Base-by-base conservation (phyloP, 345 rosid species). In the Eucalyptus paniculata region DNA sequence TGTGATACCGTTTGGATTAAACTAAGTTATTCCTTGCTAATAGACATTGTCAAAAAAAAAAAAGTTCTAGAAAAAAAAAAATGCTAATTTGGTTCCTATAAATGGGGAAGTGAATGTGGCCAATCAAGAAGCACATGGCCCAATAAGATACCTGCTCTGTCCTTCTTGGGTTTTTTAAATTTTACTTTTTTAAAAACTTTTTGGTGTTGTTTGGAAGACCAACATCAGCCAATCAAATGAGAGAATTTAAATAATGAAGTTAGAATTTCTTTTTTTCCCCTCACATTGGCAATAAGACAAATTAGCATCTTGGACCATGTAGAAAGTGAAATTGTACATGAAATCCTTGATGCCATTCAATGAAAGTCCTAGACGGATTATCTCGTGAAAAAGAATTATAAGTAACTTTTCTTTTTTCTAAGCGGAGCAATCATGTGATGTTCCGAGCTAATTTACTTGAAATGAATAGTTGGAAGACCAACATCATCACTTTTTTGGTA, bases 401-500 rank as follows among this genome's bases (percentile, higher is more conserved):
- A 67, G 21, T 14, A n/a, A 16, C 37, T 62, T 62, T 6, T 62
- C 14, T 12, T 28, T 30, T 60, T 26, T 28, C 3, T 62, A 62
- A 62, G 32, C 34, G 2, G 32, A 62, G 34, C 32, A 8, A 8
- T 65, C 11, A 65, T n/a, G 37, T n/a, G 23, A 65, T 65, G 21
- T n/a, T n/a, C 3, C 3, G 3, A 65, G 3, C 37, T n/a, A n/a
- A 9, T 13, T 65, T 34, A n/a, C 40, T 65, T 0, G 3, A 15
- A 65, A 8, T n/a, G 0, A 65, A n/a, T 4, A 2, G 11, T 15
- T 1, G 5, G 21, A 65, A 17, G n/a, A n/a, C n/a, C 8, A 30
- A 65, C 37, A 37, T 10, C 47, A 6, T 21, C 45, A 21, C 28
- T 77, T 77, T 24, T 72, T 72, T 5, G 14, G 7, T 5, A 72